Evolutionary conservation across 345 rosid genomes (phyloP).

Genomic region (Aurinia saxatilis): DNA sequence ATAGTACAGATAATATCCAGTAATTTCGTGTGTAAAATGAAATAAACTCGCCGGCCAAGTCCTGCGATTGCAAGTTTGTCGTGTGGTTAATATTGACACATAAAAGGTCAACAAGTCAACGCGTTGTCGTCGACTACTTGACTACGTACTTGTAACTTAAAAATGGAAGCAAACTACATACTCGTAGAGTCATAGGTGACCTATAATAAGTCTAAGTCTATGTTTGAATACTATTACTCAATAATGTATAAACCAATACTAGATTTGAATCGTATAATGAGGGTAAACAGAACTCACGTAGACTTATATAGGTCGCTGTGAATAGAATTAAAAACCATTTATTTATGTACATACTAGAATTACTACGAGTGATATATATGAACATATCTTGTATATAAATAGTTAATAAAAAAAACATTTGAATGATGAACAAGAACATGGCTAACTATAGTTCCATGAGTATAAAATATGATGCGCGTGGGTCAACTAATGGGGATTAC

Average conservation of each 20-base stretch:
- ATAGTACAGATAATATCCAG: background rate
- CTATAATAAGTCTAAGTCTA: constrained; percentile 14
- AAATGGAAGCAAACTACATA: constrained; percentile 10
- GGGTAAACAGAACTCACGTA: constrained; percentile 15
- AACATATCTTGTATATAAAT: background rate
- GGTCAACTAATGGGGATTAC: constrained; percentile 11
- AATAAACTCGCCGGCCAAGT: constrained; percentile 21
- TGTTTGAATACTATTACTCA: constrained; percentile 5
- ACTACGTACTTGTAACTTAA: constrained; percentile 1
- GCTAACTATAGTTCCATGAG: background rate
- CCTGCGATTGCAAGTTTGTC: constrained; percentile 9
- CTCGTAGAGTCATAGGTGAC: background rate
- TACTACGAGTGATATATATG: background rate
- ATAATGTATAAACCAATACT: constrained; percentile 13
- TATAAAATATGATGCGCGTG: background rate
- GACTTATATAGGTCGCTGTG: background rate
- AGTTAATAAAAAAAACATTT: background rate
- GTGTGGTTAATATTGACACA: constrained; percentile 12
- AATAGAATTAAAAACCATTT: background rate
- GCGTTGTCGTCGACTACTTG: constrained; percentile 21
- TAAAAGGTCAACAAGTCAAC: constrained; percentile 25
- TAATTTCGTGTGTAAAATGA: constrained; percentile 1
- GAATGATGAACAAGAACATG: constrained; percentile 15
- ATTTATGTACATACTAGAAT: background rate
- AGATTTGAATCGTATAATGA: constrained; percentile 6